phyloP scores from a whole-genome alignment of 169 alveolate species.

The Cryptosporidium felis region DNA sequence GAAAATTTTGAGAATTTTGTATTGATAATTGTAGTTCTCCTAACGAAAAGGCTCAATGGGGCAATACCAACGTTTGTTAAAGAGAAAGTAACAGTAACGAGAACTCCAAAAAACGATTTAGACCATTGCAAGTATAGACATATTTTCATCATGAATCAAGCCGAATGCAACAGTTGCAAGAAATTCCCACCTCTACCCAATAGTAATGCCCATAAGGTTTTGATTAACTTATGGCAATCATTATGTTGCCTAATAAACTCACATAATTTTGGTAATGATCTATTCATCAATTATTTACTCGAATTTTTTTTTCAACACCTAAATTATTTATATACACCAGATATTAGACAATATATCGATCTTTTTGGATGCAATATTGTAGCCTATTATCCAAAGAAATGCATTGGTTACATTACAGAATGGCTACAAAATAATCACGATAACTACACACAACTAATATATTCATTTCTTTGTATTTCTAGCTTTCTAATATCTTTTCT shows the following conservation, averaged over 20 bases:
- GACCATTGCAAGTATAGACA: too few relatives aligned
- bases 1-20: constrained; percentile 48
- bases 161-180: too few relatives aligned
- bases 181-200: constrained; percentile 74
- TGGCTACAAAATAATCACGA: neutral
- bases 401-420: neutral
- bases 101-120: too few relatives aligned
- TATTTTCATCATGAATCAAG: too few relatives aligned
- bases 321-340: constrained; percentile 22
- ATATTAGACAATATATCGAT: constrained; percentile 64
- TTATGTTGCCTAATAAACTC: constrained; percentile 71
- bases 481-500: constrained; percentile 40
- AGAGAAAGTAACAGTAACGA: neutral
- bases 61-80: constrained; percentile 17
- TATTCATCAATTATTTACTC: neutral
- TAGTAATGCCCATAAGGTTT: constrained; percentile 72
- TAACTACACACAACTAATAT: constrained; percentile 30
- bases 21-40: constrained; percentile 17
- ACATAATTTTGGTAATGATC: neutral
- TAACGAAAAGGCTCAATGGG: constrained; percentile 61
- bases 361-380: constrained; percentile 42
- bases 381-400: constrained; percentile 6
- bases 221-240: constrained; percentile 73
- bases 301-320: constrained; percentile 24
- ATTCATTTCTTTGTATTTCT: constrained; percentile 32